A percentile compares a stretch with the other conserved stretches of the same genome.
Conservation (phyloP, 345 rosid genomes). For the Barbarea vulgaris region DNA sequence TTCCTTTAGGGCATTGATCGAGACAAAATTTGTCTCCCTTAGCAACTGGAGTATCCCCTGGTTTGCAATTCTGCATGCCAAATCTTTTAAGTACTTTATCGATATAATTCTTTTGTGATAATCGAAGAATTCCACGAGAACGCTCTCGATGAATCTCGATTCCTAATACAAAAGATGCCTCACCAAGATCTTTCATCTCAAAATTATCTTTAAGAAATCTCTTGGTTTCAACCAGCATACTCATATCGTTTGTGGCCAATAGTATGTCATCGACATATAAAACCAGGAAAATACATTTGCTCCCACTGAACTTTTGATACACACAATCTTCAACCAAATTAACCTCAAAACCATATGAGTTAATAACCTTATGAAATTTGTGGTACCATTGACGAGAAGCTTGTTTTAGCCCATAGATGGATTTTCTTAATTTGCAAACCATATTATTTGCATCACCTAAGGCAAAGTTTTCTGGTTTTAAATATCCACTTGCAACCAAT, state of each 20-base stretch:
- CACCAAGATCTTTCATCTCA: conserved; percentile 13
- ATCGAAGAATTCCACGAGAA: too few relatives aligned
- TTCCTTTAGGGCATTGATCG: neutral
- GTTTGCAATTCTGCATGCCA: too few relatives aligned
- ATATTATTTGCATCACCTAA: too few relatives aligned
- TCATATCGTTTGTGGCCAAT: neutral
- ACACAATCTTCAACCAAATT: neutral
- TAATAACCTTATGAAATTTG: neutral
- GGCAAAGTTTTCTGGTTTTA: neutral
- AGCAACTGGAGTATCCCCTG: neutral
- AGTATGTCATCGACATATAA: neutral
- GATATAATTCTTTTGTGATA: too few relatives aligned
- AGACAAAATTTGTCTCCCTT: neutral
- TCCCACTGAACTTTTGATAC: neutral
- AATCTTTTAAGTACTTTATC: too few relatives aligned
- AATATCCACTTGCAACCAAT: conserved; percentile 6
- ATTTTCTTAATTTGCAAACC: too few relatives aligned
- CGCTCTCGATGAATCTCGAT: neutral
- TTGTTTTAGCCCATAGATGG: neutral
- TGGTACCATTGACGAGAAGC: neutral
- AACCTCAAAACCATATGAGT: neutral
- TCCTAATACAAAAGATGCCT: neutral
- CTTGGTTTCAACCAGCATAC: neutral
- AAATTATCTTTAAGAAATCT: neutral
- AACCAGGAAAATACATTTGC: neutral